Conservation (phyloP, 495 filamentous ascomycete species). For the Neurospora sp. region DNA sequence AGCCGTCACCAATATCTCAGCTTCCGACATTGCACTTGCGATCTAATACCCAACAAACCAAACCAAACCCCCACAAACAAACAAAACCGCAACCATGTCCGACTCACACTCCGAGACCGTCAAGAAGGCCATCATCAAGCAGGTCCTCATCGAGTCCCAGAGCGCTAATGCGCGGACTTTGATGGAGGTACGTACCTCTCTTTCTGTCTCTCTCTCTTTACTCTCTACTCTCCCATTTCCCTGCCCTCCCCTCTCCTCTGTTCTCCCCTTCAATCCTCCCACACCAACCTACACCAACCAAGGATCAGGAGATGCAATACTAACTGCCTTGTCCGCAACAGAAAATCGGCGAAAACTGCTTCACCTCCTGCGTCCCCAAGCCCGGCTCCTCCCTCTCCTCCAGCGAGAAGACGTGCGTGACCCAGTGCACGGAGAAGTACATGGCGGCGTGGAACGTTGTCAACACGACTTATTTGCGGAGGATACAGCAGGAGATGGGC, state of each 20-base stretch:
- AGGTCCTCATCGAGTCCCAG: constrained; percentile 65
- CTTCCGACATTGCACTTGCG: not conserved
- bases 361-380: constrained; percentile 81
- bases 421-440: constrained; percentile 94
- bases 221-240: not conserved
- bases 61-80: not conserved
- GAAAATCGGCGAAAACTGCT: constrained; percentile 98
- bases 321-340: constrained; percentile 21
- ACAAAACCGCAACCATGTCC: constrained; percentile 19
- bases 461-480: constrained; percentile 59
- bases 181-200: constrained; percentile 50
- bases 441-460: constrained; percentile 87
- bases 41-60: not conserved
- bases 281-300: too few species aligned
- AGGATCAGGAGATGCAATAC: too few species aligned
- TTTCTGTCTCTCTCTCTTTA: not conserved
- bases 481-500: constrained; percentile 53
- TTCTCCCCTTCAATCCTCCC: not conserved
- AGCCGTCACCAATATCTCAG: not conserved
- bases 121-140: constrained; percentile 62
- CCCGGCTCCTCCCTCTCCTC: constrained; percentile 68
- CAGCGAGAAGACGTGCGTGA: constrained; percentile 67
- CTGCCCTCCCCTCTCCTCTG: not conserved
- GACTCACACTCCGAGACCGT: constrained; percentile 21
- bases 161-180: constrained; percentile 64